Evolutionary conservation across 306 rosid species (phyloP).

Genomic region (Dryas alaskensis): DNA sequence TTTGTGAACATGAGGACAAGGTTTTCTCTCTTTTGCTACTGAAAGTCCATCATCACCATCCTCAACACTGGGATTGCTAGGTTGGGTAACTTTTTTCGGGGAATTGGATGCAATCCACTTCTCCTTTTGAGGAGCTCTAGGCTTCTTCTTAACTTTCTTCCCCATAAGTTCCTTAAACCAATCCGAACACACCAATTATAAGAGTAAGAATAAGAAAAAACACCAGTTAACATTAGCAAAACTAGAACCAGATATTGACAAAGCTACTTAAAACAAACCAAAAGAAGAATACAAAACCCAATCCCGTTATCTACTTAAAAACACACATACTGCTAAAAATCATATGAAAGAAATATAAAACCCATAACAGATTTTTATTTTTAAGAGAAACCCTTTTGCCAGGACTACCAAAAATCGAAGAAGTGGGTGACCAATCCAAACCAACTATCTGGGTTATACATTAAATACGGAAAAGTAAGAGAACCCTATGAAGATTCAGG

Average conservation of each 20-base stretch:
- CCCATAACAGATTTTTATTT: constrained; percentile 7
- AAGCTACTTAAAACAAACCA: background rate
- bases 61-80: constrained; percentile 30
- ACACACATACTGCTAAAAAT: background rate
- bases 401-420: constrained; percentile 3
- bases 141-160: constrained; percentile 79
- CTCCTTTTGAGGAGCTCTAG: constrained; percentile 51
- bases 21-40: constrained; percentile 47
- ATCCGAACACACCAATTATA: constrained; percentile 27
- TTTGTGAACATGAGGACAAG: constrained; percentile 69
- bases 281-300: background rate
- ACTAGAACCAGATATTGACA: constrained; percentile 11
- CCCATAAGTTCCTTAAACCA: constrained; percentile 67
- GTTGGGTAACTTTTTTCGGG: constrained; percentile 33
- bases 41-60: constrained; percentile 43
- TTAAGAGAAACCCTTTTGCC: background rate
- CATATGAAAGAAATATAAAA: background rate
- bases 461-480: background rate
- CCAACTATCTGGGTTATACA: background rate
- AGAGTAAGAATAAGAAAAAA: background rate
- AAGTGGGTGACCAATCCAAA: background rate
- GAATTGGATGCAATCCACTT: constrained; percentile 36
- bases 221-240: constrained; percentile 11
- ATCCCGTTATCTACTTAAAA: constrained; percentile 11
- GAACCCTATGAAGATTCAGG: background rate